Conservation (phyloP, 805 yeast species). For the Pichia nanzhaoensis region DNA sequence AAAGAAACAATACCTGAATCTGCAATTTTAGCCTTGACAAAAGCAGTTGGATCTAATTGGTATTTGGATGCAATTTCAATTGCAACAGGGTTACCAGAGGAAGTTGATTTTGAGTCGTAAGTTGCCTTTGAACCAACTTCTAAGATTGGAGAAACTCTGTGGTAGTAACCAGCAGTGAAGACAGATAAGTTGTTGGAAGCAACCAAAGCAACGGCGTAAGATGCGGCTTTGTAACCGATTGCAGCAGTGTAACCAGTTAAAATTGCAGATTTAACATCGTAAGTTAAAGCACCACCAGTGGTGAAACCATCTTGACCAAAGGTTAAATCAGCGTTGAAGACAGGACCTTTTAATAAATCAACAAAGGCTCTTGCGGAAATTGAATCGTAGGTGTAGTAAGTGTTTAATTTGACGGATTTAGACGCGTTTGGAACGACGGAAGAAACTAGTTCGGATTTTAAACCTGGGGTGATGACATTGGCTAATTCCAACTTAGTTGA, state of each 20-base stretch:
- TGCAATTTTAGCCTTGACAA: conserved; percentile 94
- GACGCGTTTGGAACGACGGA: conserved; percentile 78
- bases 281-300: conserved; percentile 95
- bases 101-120: conserved; percentile 74
- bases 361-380: conserved; percentile 92
- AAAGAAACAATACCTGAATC: conserved; percentile 93
- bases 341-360: conserved; percentile 91
- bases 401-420: conserved; percentile 83
- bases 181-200: conserved; percentile 82
- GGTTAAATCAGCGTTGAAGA: conserved; percentile 90
- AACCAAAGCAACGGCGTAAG: conserved; percentile 78
- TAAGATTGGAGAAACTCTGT: conserved; percentile 81
- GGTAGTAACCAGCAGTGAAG: conserved; percentile 94
- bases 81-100: conserved; percentile 73
- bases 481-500: conserved; percentile 90
- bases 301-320: conserved; percentile 95
- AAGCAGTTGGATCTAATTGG: conserved; percentile 78
- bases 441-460: conserved; percentile 87
- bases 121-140: conserved; percentile 98
- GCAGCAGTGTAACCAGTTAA: conserved; percentile 92
- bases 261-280: conserved; percentile 89
- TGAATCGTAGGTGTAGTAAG: conserved; percentile 87
- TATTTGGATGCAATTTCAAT: conserved; percentile 96
- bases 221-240: conserved; percentile 84
- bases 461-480: conserved; percentile 90